Percentiles rank a stretch among this genome's conserved stretches.
Evolutionary conservation across 768 basidiomycete genomes (phyloP).

Genomic region (Termitomyces sp.): DNA sequence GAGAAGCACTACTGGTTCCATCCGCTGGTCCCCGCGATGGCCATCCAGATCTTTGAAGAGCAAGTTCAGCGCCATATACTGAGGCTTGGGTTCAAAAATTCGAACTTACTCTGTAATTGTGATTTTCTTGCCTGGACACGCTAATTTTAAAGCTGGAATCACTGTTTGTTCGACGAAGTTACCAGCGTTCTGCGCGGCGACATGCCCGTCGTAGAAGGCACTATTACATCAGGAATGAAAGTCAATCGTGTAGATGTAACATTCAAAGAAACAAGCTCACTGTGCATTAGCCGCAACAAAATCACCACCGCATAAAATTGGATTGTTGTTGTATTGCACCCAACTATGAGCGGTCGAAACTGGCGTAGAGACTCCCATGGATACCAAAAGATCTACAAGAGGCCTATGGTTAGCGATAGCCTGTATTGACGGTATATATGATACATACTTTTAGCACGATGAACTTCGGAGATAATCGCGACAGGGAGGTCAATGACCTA

Average conservation of each 20-base stretch:
- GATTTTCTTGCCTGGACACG: constrained; percentile 18
- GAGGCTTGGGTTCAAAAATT: not conserved
- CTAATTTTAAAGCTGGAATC: constrained; percentile 13
- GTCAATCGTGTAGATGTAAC: not conserved
- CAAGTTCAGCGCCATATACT: not conserved
- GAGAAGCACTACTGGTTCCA: constrained; percentile 7
- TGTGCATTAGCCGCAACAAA: constrained; percentile 43
- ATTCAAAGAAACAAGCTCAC: constrained; percentile 19
- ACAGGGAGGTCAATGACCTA: constrained; percentile 26
- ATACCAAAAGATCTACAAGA: constrained; percentile 25
- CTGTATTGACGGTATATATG: not conserved
- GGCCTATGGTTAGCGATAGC: not conserved
- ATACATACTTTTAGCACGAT: constrained; percentile 30
- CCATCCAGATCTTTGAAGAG: constrained; percentile 16
- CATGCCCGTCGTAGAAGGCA: constrained; percentile 17
- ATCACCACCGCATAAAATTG: constrained; percentile 30
- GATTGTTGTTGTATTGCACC: constrained; percentile 30
- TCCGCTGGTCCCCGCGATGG: constrained; percentile 16
- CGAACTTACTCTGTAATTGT: constrained; percentile 17
- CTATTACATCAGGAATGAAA: not conserved
- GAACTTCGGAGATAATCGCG: constrained; percentile 34
- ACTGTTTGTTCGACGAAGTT: constrained; percentile 13
- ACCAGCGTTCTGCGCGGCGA: constrained; percentile 12
- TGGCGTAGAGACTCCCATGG: constrained; percentile 30
- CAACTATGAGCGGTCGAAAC: constrained; percentile 39